phyloP scores from a whole-genome alignment of 805 yeast species.

The Yamadazyma kitorensis region DNA sequence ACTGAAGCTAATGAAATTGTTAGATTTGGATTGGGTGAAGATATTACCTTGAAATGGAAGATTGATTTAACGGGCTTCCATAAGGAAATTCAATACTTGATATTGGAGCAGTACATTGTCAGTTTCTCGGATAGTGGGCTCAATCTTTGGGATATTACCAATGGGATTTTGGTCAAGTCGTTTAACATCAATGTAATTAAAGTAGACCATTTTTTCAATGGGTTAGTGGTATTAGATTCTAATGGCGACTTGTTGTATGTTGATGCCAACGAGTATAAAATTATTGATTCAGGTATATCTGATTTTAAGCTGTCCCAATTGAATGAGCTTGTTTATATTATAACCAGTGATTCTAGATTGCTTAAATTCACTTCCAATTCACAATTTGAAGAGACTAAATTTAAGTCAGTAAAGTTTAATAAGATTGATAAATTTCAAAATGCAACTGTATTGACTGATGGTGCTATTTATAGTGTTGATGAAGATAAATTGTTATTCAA shows the following conservation, averaged over 20 bases:
- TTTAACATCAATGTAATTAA: neutral
- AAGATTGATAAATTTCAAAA: constrained; percentile 68
- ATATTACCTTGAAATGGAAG: constrained; percentile 8
- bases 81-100: neutral
- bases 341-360: constrained; percentile 5
- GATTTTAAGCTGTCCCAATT: constrained; percentile 6
- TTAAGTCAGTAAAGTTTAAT: constrained; percentile 6
- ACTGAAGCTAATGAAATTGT: constrained; percentile 6
- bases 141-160: constrained; percentile 5
- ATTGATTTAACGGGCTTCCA: too few species aligned
- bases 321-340: constrained; percentile 6
- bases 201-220: constrained; percentile 1
- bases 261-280: neutral
- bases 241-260: constrained; percentile 1
- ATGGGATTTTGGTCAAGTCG: constrained; percentile 4
- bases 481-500: constrained; percentile 1
- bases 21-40: neutral
- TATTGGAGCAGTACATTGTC: neutral
- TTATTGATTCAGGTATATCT: constrained; percentile 1
- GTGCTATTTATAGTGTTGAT: constrained; percentile 32
- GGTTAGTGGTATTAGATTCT: constrained; percentile 4
- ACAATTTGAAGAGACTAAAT: neutral
- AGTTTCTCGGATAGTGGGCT: constrained; percentile 2
- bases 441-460: constrained; percentile 66
- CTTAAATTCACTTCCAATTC: constrained; percentile 1